phyloP scores from a whole-genome alignment of 106 monocot species.

The Iris macrosiphon region DNA sequence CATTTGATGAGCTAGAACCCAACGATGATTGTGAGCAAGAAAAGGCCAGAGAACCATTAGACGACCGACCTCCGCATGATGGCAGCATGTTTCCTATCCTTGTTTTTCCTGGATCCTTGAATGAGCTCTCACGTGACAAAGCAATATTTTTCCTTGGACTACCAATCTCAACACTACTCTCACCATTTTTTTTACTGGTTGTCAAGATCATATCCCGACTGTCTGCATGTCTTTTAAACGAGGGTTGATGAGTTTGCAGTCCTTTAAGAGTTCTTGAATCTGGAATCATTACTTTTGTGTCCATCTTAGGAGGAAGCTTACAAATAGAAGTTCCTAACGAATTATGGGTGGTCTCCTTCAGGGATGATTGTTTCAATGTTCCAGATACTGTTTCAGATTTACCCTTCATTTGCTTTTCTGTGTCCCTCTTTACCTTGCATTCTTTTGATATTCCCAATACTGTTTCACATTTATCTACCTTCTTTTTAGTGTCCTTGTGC shows the following conservation, averaged over 20 bases:
- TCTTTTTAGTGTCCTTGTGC: slow-evolving; percentile 3
- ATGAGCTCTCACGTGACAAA: slow-evolving; percentile 41
- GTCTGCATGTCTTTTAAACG: slow-evolving; percentile 16
- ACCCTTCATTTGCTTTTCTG: slow-evolving; percentile 20
- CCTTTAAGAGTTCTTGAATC: slow-evolving; percentile 16
- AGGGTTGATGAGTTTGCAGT: slow-evolving; percentile 15
- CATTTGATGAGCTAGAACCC: slow-evolving; percentile 13
- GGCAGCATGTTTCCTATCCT: slow-evolving; percentile 10
- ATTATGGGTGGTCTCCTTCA: slow-evolving; percentile 22
- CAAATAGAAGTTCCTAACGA: slow-evolving; percentile 14
- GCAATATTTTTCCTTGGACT: slow-evolving; percentile 27
- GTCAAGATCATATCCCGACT: slow-evolving; percentile 19
- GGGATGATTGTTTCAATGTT: slow-evolving; percentile 10
- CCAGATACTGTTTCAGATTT: slow-evolving; percentile 18
- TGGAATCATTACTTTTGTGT: slow-evolving; percentile 6
- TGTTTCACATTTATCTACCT: slow-evolving; percentile 21
- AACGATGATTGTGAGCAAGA: slow-evolving; percentile 15
- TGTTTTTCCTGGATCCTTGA: slow-evolving; percentile 22
- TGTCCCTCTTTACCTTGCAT: slow-evolving; percentile 46
- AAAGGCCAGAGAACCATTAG: slow-evolving; percentile 14
- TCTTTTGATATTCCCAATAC: slow-evolving; percentile 21
- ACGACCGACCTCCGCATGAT: slow-evolving; percentile 10
- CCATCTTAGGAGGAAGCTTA: slow-evolving; percentile 16
- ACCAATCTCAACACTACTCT: slow-evolving; percentile 7
- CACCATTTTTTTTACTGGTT: slow-evolving; percentile 7